Base-by-base conservation (phyloP, 345 rosid species). In the thale cress (Arabidopsis thaliana) region DNA sequence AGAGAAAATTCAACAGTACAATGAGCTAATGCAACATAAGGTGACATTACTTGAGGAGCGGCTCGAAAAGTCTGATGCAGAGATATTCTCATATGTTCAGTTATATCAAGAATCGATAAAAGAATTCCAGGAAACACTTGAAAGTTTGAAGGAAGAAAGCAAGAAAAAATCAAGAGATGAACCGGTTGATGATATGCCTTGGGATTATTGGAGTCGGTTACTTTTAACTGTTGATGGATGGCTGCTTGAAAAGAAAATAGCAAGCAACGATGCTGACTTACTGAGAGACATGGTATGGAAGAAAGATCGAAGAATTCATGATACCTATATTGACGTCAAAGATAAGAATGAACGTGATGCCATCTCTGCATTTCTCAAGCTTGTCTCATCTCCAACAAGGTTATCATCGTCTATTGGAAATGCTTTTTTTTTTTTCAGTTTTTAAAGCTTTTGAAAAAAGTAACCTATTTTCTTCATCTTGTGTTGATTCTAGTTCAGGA, bases 211-310 rank as follows among this genome's bases (percentile, higher is more conserved):
- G 98, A 94, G 97, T 75, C 85, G 69, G 76, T 79, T 94, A 73
- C 81, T 91, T 78, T 87, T 94, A 75, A 86, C 81, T 33, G 78
- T 94, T 83, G 98, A 90, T 85, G 98, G 98, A 36, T 94, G 98
- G 98, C 69, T 86, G 66, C 96, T 94, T 67, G 98, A 94, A 81
- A 84, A 88, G 79, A 94, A 89, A 85, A 76, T 94, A 76, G 83
- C 82, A 48, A 71, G 70, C 62, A 62, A 71, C 45, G 93, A 90
- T 80, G 96, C 93, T 64, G 83, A 86, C 59, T 59, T 82, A 32
- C 83, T 94, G 78, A 85, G 98, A 78, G 95, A 90, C 78, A 82
- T 87, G 97, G 85, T 77, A 36, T 87, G 96, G 98, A 91, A 87
- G 86, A 87, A 89, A 80, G 91, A 94, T 14, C 56, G 87, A 45